These are phyloP conservation scores for Cyberlindnera saturnus DNA, from an alignment of 805 yeast genomes.

Conservation along the genomic window DNA sequence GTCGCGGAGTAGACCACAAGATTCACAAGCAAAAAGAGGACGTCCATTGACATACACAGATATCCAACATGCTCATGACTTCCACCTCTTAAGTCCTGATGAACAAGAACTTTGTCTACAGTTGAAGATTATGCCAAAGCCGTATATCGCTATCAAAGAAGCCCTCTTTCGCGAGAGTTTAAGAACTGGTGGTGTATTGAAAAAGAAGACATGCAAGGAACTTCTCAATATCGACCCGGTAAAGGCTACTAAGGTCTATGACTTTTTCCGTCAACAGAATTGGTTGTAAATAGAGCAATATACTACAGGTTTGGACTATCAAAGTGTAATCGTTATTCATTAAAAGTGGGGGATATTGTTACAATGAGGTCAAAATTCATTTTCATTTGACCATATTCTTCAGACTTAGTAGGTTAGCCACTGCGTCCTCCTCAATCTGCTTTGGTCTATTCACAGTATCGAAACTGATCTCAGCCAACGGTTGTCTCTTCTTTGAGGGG, in stretches of 20 bases:
- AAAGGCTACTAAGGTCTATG: constrained; percentile 84
- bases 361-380: not conserved
- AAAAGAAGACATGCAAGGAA: constrained; percentile 81
- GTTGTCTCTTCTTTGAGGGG: constrained; percentile 5
- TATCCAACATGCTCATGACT: constrained; percentile 75
- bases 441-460: constrained; percentile 5
- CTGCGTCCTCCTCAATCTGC: constrained; percentile 10
- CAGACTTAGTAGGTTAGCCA: constrained; percentile 13
- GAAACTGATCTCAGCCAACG: constrained; percentile 11
- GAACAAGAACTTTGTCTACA: constrained; percentile 83
- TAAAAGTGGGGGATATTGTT: not conserved
- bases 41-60: constrained; percentile 50
- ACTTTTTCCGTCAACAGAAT: constrained; percentile 86
- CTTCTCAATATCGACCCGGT: constrained; percentile 77
- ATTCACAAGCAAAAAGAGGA: constrained; percentile 27
- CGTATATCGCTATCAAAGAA: constrained; percentile 89
- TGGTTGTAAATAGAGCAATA: constrained; percentile 47
- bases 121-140: constrained; percentile 83
- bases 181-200: constrained; percentile 76
- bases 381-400: constrained; percentile 1
- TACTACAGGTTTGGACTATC: not conserved
- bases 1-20: constrained; percentile 18
- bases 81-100: constrained; percentile 74
- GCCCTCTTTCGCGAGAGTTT: constrained; percentile 81
- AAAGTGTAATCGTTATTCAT: not conserved